Evolutionary conservation across 2,329 filamentous ascomycete genomes (phyloP).

Genomic region (Fusarium tupiense): DNA sequence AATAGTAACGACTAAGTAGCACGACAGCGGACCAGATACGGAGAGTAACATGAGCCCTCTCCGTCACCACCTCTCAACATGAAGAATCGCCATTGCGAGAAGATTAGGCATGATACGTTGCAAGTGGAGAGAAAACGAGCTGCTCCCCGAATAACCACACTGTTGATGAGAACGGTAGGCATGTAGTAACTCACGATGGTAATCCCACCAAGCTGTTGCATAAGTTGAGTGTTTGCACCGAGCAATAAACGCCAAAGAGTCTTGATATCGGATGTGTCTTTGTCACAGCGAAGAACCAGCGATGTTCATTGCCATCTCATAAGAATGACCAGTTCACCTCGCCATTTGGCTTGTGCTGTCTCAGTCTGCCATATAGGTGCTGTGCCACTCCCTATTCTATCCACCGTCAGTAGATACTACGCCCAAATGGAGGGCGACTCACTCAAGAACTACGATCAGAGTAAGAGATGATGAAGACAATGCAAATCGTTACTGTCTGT

Average conservation of each 20-base stretch:
- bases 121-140: slow-evolving; percentile 61
- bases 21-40: slow-evolving; percentile 11
- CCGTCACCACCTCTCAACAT: slow-evolving; percentile 18
- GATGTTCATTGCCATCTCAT: slow-evolving; percentile 24
- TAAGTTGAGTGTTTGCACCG: slow-evolving; percentile 55
- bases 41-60: slow-evolving; percentile 32
- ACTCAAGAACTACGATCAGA: not conserved
- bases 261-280: slow-evolving; percentile 16
- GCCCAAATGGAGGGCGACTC: not conserved
- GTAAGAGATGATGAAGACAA: no score
- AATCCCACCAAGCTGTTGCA: slow-evolving; percentile 38
- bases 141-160: slow-evolving; percentile 60
- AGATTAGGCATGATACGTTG: slow-evolving; percentile 44
- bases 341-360: slow-evolving; percentile 10
- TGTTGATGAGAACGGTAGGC: slow-evolving; percentile 60
- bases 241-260: slow-evolving; percentile 32
- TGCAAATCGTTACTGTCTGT: not conserved
- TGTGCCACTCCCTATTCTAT: slow-evolving; percentile 31
- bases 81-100: slow-evolving; percentile 10
- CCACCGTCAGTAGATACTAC: not conserved
- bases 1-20: slow-evolving; percentile 30
- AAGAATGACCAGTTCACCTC: slow-evolving; percentile 16
- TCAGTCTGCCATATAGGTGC: slow-evolving; percentile 27
- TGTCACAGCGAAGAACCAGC: slow-evolving; percentile 6
- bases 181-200: slow-evolving; percentile 44